A percentile compares a stretch with the other conserved stretches of the same genome.
These are phyloP conservation scores for Ambrosiella xylebori DNA, from an alignment of 2,329 filamentous ascomycete genomes.

Conservation along the genomic window DNA sequence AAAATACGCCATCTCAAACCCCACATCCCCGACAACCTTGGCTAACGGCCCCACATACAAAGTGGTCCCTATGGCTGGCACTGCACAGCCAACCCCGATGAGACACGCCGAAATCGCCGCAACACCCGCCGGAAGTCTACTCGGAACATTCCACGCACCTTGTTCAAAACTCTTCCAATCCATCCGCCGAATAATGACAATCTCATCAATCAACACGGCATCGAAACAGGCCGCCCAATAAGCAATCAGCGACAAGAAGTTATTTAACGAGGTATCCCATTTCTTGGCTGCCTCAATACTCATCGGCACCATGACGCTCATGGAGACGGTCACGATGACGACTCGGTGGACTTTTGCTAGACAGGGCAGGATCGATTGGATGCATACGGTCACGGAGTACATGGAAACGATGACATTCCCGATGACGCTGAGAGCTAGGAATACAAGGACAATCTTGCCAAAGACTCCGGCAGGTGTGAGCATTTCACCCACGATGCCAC, in stretches of 20 bases:
- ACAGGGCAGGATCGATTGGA: constrained; percentile 26
- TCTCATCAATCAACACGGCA: constrained; percentile 25
- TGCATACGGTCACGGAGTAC: constrained; percentile 23
- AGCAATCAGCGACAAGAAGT: constrained; percentile 28
- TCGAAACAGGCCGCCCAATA: constrained; percentile 31
- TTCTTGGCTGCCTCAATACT: constrained; percentile 22
- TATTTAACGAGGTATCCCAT: constrained; percentile 26
- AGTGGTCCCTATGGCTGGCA: constrained; percentile 27
- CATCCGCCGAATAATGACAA: constrained; percentile 26
- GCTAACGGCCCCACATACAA: constrained; percentile 29
- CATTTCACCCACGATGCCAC: constrained; percentile 20
- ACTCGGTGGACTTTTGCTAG: constrained; percentile 26
- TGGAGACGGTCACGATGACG: constrained; percentile 24
- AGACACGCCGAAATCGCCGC: constrained; percentile 28
- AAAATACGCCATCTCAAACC: constrained; percentile 28
- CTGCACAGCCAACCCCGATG: constrained; percentile 25
- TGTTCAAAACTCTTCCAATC: constrained; percentile 26
- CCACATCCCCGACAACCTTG: constrained; percentile 26
- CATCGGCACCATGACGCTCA: constrained; percentile 26
- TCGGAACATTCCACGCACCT: constrained; percentile 26
- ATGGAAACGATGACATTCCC: constrained; percentile 24
- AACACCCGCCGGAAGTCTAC: constrained; percentile 25
- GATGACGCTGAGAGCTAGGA: constrained; percentile 21
- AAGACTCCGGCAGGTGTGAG: constrained; percentile 19
- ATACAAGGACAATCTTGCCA: constrained; percentile 23